These are phyloP conservation scores for Talaromyces sp. DNA, from an alignment of 2,329 filamentous ascomycete species.

Conservation along the genomic window DNA sequence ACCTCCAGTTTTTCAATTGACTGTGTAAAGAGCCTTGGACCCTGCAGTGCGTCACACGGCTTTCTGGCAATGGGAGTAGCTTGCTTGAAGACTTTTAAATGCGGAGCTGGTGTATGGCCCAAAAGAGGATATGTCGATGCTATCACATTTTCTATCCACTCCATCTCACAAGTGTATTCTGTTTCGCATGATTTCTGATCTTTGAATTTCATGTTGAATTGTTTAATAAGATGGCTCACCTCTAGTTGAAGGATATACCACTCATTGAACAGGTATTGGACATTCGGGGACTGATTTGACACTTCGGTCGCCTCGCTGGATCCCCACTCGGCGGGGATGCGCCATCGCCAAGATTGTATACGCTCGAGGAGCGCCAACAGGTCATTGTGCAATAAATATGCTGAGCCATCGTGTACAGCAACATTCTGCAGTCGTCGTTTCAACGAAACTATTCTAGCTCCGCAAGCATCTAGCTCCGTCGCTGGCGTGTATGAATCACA, in stretches of 20 bases:
- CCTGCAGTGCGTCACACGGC: not conserved
- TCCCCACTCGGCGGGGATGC: not conserved
- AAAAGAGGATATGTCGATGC: not conserved
- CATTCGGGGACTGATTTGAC: not conserved
- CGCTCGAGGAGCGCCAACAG: not conserved
- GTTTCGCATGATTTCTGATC: not conserved
- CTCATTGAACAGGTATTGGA: slow-evolving; percentile 7
- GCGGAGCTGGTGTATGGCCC: not conserved
- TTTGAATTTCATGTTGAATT: not conserved
- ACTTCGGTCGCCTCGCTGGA: not conserved
- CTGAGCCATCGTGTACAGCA: not conserved
- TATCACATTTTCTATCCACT: slow-evolving; percentile 4
- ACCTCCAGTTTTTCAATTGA: not conserved
- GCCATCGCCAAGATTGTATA: not conserved
- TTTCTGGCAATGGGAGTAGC: not conserved
- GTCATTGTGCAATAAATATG: not conserved
- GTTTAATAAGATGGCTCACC: slow-evolving; percentile 2
- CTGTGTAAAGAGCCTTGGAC: not conserved
- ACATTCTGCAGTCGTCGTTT: not conserved
- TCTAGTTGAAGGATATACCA: slow-evolving; percentile 1
- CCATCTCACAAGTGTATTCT: not conserved
- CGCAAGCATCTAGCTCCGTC: slow-evolving; percentile 9
- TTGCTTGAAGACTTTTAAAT: not conserved
- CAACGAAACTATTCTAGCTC: not conserved
- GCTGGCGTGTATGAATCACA: slow-evolving; percentile 11